These are phyloP conservation scores for Urostyla sp. DNA, from an alignment of 73 alveolate genomes.

Conservation along the genomic window DNA sequence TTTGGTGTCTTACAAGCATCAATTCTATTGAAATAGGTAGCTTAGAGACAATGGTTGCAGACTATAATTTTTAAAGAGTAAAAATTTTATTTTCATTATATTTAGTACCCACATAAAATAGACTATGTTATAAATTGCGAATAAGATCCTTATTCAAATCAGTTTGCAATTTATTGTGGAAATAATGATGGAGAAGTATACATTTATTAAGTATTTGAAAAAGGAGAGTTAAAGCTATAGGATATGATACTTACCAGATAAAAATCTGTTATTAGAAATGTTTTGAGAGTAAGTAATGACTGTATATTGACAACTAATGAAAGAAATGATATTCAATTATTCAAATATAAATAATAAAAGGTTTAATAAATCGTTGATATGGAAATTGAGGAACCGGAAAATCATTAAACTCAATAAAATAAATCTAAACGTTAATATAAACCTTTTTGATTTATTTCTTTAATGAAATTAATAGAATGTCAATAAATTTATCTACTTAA, in stretches of 20 bases:
- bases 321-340: constrained; percentile 16
- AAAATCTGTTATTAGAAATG: constrained; percentile 21
- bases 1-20: constrained; percentile 27
- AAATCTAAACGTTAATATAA: neutral
- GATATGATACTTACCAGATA: constrained; percentile 21
- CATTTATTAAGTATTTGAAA: constrained; percentile 34
- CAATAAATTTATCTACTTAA: neutral
- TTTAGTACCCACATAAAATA: constrained; percentile 51
- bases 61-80: constrained; percentile 7
- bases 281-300: constrained; percentile 17
- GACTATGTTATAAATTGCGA: constrained; percentile 48
- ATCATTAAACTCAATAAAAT: neutral
- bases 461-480: too few relatives aligned
- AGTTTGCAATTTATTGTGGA: constrained; percentile 31
- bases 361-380: neutral
- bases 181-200: constrained; percentile 51
- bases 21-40: constrained; percentile 33
- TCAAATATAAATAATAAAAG: constrained; percentile 16
- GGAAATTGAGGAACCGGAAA: neutral
- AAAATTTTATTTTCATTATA: neutral
- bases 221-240: neutral
- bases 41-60: constrained; percentile 4
- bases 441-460: neutral
- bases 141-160: neutral
- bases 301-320: constrained; percentile 21